These are phyloP conservation scores for Cordyceps militaris DNA, from an alignment of 2,329 filamentous ascomycete genomes.

Conservation along the genomic window DNA sequence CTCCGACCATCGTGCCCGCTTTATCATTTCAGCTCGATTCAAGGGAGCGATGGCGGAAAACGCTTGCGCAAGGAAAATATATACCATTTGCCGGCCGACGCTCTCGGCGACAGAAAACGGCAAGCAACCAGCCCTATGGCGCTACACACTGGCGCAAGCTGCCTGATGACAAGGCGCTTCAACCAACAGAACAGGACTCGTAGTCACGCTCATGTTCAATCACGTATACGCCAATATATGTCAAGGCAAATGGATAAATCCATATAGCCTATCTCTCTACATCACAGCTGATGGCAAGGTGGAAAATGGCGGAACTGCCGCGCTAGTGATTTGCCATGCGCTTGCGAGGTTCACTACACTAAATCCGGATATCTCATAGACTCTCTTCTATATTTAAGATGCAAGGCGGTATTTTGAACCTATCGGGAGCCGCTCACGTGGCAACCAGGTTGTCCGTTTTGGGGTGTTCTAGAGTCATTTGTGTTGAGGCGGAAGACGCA, in stretches of 20 bases:
- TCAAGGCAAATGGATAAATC: neutral
- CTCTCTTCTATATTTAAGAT: neutral
- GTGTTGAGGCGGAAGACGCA: neutral
- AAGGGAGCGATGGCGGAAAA: neutral
- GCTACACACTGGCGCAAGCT: neutral
- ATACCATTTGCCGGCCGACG: neutral
- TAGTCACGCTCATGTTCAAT: too few relatives aligned
- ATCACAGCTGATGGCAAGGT: neutral
- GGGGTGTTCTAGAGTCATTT: neutral
- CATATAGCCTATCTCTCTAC: too few relatives aligned
- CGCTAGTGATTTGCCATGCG: neutral
- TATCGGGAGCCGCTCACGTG: neutral
- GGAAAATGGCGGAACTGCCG: neutral
- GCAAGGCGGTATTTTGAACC: too few relatives aligned
- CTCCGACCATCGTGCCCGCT: neutral
- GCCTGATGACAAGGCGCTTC: neutral
- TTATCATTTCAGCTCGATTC: neutral
- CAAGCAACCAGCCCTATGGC: neutral
- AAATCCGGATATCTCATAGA: neutral
- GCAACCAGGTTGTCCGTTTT: neutral
- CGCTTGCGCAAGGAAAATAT: too few relatives aligned
- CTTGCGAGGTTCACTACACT: neutral
- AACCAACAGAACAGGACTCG: neutral
- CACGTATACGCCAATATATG: too few relatives aligned
- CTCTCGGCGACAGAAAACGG: neutral